Evolutionary conservation across 1,284 basidiomycete species (phyloP), one percentile per base, ranked within the genome.

Genomic region (Anthracocystis panici-leucophaei): DNA sequence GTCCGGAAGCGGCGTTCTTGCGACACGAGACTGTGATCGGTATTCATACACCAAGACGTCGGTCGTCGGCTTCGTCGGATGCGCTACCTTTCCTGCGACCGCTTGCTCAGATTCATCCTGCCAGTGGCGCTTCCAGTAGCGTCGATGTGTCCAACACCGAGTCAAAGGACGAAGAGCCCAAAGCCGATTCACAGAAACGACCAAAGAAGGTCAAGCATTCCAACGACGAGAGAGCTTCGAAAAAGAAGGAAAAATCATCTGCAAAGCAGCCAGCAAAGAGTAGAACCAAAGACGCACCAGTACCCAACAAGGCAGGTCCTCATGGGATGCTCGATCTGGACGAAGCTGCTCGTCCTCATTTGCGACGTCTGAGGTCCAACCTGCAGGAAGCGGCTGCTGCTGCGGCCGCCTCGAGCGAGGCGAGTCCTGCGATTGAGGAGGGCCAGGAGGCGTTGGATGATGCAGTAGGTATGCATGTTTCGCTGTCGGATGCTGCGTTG

Each of bases 1-100:
- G 78, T 1, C 72, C 74, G 8, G 80, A 82, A 40, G 80, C 79
- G 5, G 78, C 80, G 8, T 77, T 82, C 42, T 57, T 66, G 20
- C 53, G 80, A 25, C 80, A 82, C 53, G 78, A 80, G 65, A 82
- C 80, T 1, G 80, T 82, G 42, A 82, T 82, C 23, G 80, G 80
- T 12, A 76, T 82, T 41, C 80, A 82, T 45, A 82, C 80, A 4
- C 80, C 80, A 7, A 60, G 78, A 20, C 55, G 79, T 20, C 58
- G 70, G 2, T 76, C 76, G 5, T 63, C 74, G 2, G 66, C 75
- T 11, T 58, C 68, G 9, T 66, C 65, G 1, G 72, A 75, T 41
- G 38, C 56, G 0, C 25, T 63, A 3, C 67, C 72, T 0, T 60
- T 59, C 40, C 31, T 75, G 7, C 55, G 72, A 9, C 79, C 79